Conservation (phyloP, 805 yeast genomes). For the Ogataea pini region DNA sequence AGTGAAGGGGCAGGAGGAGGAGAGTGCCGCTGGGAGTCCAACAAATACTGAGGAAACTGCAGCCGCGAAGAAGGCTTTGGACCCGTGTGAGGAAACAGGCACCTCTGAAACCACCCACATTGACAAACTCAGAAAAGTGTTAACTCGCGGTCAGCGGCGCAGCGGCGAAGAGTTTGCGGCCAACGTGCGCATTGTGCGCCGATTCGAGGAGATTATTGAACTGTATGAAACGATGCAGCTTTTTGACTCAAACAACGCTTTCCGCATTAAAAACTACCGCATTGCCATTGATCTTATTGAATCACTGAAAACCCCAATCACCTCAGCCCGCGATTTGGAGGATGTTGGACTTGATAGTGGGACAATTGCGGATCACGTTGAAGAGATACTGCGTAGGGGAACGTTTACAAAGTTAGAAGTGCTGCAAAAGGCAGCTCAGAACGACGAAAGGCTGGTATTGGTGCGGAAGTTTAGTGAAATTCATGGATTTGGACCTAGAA, state of each 20-base stretch:
- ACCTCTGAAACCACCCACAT: neutral
- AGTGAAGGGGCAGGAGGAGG: too few species aligned
- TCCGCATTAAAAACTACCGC: constrained; percentile 35
- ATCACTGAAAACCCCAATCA: constrained; percentile 31
- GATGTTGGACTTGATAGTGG: constrained; percentile 43
- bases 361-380: constrained; percentile 44
- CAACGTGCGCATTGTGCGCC: constrained; percentile 35
- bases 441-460: constrained; percentile 28
- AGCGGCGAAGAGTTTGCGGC: constrained; percentile 6
- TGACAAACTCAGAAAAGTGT: constrained; percentile 11
- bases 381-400: constrained; percentile 45
- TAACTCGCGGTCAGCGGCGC: neutral
- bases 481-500: constrained; percentile 50
- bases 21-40: too few species aligned
- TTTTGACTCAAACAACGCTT: constrained; percentile 21
- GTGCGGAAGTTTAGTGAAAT: constrained; percentile 41
- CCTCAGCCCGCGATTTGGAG: constrained; percentile 40
- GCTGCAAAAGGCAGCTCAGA: constrained; percentile 13
- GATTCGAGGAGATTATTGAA: constrained; percentile 34
- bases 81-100: neutral
- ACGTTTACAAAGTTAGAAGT: constrained; percentile 24
- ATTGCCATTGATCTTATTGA: constrained; percentile 44
- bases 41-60: too few species aligned
- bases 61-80: too few species aligned
- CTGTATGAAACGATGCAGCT: constrained; percentile 28